These are phyloP conservation scores for Leccinum fallax DNA, from an alignment of 1,284 basidiomycete genomes.

Conservation along the genomic window DNA sequence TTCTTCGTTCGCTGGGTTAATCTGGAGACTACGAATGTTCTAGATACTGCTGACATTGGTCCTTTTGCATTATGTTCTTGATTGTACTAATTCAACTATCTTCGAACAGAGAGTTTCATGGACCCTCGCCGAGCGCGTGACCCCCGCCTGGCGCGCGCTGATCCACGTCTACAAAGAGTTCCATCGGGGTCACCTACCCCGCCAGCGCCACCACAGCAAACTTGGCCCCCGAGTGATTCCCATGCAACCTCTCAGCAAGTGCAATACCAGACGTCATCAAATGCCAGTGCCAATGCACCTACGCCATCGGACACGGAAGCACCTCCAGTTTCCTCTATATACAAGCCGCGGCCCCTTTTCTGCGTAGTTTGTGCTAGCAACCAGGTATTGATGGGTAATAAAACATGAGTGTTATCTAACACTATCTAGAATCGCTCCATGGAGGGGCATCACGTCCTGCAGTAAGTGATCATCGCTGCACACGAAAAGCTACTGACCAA, in stretches of 20 bases:
- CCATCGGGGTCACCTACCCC: constrained; percentile 47
- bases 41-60: constrained; percentile 81
- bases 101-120: constrained; percentile 43
- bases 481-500: constrained; percentile 13
- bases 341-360: constrained; percentile 78
- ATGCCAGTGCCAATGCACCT: constrained; percentile 9
- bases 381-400: constrained; percentile 59
- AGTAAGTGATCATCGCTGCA: constrained; percentile 54
- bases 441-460: constrained; percentile 94
- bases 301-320: constrained; percentile 12
- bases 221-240: constrained; percentile 29
- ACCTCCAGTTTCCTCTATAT: constrained; percentile 31
- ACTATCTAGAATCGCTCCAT: constrained; percentile 90
- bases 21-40: constrained; percentile 77
- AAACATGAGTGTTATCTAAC: constrained; percentile 14
- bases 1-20: constrained; percentile 52
- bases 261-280: constrained; percentile 21
- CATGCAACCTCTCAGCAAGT: constrained; percentile 18
- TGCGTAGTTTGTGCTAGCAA: constrained; percentile 99
- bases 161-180: constrained; percentile 62
- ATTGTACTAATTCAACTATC: constrained; percentile 16
- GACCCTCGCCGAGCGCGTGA: constrained; percentile 80
- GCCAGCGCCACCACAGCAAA: constrained; percentile 42
- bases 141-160: constrained; percentile 69
- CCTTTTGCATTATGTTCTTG: constrained; percentile 1